These are phyloP conservation scores for Suillus bovinus DNA, from an alignment of 768 basidiomycete species.

Conservation along the genomic window DNA sequence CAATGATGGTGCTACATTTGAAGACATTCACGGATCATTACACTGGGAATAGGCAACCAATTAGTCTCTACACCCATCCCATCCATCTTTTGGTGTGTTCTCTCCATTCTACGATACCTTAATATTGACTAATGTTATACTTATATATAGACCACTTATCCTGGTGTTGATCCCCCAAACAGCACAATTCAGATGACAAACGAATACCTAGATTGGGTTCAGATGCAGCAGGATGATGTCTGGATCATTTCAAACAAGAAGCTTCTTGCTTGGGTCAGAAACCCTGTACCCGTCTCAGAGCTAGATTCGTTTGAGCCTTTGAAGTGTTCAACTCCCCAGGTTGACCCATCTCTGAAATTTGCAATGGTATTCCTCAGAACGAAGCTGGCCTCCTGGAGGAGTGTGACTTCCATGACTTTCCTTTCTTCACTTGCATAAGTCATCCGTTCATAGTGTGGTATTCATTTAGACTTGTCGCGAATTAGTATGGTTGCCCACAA, in stretches of 20 bases:
- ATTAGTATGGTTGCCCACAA: constrained; percentile 73
- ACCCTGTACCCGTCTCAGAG: constrained; percentile 65
- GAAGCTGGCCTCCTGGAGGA: constrained; percentile 59
- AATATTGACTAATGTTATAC: constrained; percentile 8
- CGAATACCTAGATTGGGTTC: constrained; percentile 79
- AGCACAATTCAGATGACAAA: constrained; percentile 77
- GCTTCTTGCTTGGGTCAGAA: constrained; percentile 70
- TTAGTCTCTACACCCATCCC: constrained; percentile 82
- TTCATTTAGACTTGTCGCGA: neutral
- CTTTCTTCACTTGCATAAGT: constrained; percentile 77
- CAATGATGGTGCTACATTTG: constrained; percentile 64
- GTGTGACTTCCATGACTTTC: constrained; percentile 73
- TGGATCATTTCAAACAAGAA: constrained; percentile 77
- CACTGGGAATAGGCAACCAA: constrained; percentile 71
- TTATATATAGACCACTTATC: constrained; percentile 53
- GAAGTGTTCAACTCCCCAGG: constrained; percentile 63
- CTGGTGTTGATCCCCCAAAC: constrained; percentile 51
- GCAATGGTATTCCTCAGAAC: constrained; percentile 75
- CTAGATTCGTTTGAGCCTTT: constrained; percentile 54
- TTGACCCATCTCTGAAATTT: constrained; percentile 58
- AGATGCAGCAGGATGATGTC: constrained; percentile 63
- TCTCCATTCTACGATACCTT: neutral
- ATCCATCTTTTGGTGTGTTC: constrained; percentile 62
- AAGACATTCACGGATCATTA: constrained; percentile 74
- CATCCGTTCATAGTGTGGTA: neutral